Percentiles rank a stretch among this genome's conserved stretches.
These are phyloP conservation scores for Linaria vulgaris DNA, from an alignment of 257 asterid species.

Conservation along the genomic window DNA sequence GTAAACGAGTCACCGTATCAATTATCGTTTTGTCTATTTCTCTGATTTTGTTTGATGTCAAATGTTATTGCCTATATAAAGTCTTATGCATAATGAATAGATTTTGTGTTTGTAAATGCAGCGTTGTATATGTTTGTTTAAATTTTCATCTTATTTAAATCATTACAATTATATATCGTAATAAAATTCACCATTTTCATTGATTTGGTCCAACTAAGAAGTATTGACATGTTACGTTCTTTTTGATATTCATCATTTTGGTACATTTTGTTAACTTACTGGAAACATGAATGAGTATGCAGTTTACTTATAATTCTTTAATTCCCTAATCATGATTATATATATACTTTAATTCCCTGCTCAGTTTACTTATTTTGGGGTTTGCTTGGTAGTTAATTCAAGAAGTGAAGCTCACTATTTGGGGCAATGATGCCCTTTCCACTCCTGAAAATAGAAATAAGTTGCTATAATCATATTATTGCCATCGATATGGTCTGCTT, in stretches of 20 bases:
- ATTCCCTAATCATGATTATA: too few relatives aligned
- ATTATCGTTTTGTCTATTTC: too few relatives aligned
- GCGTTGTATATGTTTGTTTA: too few relatives aligned
- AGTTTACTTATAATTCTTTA: background rate
- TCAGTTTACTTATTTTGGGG: background rate
- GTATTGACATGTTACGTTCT: background rate
- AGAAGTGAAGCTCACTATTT: slow-evolving; percentile 26
- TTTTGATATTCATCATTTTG: too few relatives aligned
- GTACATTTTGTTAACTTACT: background rate
- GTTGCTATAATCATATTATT: slow-evolving; percentile 11
- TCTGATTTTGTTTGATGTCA: too few relatives aligned
- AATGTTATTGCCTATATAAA: too few relatives aligned
- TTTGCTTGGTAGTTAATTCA: slow-evolving; percentile 43
- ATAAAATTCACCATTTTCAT: background rate
- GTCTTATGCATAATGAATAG: too few relatives aligned
- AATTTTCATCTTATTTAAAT: too few relatives aligned
- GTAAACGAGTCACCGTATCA: too few relatives aligned
- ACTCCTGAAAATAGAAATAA: slow-evolving; percentile 10
- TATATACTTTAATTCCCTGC: too few relatives aligned
- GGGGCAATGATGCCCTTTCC: slow-evolving; percentile 28
- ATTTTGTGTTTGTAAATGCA: too few relatives aligned
- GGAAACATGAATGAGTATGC: background rate
- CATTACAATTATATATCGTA: too few relatives aligned
- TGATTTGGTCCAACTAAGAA: background rate
- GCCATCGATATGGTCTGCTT: slow-evolving; percentile 9